Base-by-base conservation (phyloP, 2,329 filamentous ascomycete species). In the Epichloe amarillans region DNA sequence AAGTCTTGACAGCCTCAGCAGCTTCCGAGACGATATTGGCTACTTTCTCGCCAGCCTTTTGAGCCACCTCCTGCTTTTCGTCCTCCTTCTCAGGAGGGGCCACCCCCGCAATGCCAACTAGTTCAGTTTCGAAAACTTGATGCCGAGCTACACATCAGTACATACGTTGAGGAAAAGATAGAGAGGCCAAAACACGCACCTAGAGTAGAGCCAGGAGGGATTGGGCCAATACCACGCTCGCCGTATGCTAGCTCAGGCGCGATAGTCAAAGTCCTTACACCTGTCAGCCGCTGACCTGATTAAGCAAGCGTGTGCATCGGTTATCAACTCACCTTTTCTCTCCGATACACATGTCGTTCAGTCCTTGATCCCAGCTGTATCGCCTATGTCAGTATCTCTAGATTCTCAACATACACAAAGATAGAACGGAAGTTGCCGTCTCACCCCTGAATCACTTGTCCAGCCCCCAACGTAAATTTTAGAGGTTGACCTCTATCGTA, bases 261-360 rank as follows among this genome's bases (percentile, higher is more conserved):
- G 51, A 98, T 93, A 19, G 84, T 96, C 66, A 98, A 71, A 50
- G 80, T 91, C 59, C 85, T 79, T 54, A 8, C 39, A 45, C 17
- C 50, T 54, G 42, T 56, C 39, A 55, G 52, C 38, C 19, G n/a
- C 21, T 26, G 39, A 23, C 5, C 23, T 38, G 17, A 3, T 23
- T 11, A 12, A 23, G 11, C 12, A 38, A 17, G 2, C 10, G 5
- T 12, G 2, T 23, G n/a, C 30, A n/a, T 14, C 19, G 14, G 4
- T 17, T 12, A 33, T 38, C 33, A 52, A 59, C 68, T 69, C 60
- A 73, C 75, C 77, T 80, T 75, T 90, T 91, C 75, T 97, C 91
- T 55, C 93, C 91, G 60, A 94, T 85, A 70, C 93, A 97, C 90
- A 97, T 96, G 63, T 87, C 87, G 50, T 93, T 61, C 39, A 97